Evolutionary conservation across 306 rosid species (phyloP), one percentile per base, ranked within the genome.

Genomic region (Calophaca sinica): DNA sequence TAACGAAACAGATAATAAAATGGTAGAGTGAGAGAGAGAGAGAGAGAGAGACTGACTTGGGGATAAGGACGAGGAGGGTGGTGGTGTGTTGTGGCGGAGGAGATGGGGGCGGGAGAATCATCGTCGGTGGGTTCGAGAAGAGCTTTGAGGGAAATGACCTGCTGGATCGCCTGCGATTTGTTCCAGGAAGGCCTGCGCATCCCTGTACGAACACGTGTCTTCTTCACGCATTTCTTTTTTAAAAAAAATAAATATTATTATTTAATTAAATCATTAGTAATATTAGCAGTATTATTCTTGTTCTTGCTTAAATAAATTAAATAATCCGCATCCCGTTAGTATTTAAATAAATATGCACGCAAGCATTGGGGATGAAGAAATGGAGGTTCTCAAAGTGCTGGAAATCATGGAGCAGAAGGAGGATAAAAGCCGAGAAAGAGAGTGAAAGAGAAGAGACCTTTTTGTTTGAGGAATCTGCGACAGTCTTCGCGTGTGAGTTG

Each of bases 171-270:
- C 85, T 96, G 99, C 32, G 98, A 96, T 89, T 96, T 96, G 97
- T 96, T 96, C 99, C 99, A 96, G n/a, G 99, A 96, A 14, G 99
- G 99, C 90, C 97, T 78, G 69, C 99, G 90, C 99, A 96, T 96
- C 85, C 99, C 99, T 94, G 97, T 73, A 88, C 87, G 87, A 76
- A 88, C 97, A 91, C 94, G 94, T 89, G 90, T 81, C 83, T 29
- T 45, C 76, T 20, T 32, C 55, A 14, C 45, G 81, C 79, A 74
- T 33, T 45, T 9, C 36, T 32, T 32, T 2, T 2, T 32, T 32
- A 32, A 32, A 32, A 32, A 32, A 32, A 2, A 2, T 2, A 32
- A 32, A 2, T 32, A 32, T 32, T 3, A 32, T 32, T 32, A 32
- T 32, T 32, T 51, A n/a, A 11, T 14, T 42, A 31, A 15, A 14